Evolutionary conservation across 495 filamentous ascomycete genomes (phyloP).

Genomic region (Sabuloglossum arenarium): DNA sequence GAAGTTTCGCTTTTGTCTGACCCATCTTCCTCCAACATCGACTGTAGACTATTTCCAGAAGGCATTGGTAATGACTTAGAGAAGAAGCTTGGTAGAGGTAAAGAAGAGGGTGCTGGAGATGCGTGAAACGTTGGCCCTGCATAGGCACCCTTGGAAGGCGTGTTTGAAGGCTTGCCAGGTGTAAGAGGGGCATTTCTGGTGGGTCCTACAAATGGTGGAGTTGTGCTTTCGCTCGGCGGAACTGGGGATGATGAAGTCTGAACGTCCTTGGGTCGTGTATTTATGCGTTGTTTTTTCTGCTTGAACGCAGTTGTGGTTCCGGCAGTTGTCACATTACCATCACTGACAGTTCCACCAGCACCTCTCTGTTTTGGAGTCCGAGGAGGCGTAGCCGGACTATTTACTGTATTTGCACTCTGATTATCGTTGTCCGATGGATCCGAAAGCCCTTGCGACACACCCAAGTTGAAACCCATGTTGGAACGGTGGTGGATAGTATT

Average conservation of each 20-base stretch:
- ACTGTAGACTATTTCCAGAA: conserved; percentile 17
- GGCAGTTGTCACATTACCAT: background rate
- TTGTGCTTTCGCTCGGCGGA: conserved; percentile 15
- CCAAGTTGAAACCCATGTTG: background rate
- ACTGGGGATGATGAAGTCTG: background rate
- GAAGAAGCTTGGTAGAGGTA: conserved; percentile 84
- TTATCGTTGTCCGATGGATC: background rate
- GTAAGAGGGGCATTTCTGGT: conserved; percentile 13
- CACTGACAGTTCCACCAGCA: background rate
- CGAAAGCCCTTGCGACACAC: background rate
- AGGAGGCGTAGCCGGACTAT: background rate
- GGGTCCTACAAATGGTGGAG: conserved; percentile 3
- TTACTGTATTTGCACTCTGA: background rate
- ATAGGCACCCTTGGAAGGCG: conserved; percentile 43
- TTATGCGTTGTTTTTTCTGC: background rate
- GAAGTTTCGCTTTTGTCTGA: conserved; percentile 13
- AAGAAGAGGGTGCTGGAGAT: conserved; percentile 78
- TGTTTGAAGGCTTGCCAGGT: conserved; percentile 8
- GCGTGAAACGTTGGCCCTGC: conserved; percentile 91
- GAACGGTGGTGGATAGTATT: background rate
- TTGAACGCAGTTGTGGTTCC: background rate
- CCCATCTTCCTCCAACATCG: conserved; percentile 22
- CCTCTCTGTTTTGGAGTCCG: background rate
- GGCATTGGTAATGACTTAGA: conserved; percentile 54
- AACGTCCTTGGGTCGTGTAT: background rate